Evolutionary conservation across 2,329 filamentous ascomycete genomes (phyloP).

Genomic region (Colletotrichum spaethianum): DNA sequence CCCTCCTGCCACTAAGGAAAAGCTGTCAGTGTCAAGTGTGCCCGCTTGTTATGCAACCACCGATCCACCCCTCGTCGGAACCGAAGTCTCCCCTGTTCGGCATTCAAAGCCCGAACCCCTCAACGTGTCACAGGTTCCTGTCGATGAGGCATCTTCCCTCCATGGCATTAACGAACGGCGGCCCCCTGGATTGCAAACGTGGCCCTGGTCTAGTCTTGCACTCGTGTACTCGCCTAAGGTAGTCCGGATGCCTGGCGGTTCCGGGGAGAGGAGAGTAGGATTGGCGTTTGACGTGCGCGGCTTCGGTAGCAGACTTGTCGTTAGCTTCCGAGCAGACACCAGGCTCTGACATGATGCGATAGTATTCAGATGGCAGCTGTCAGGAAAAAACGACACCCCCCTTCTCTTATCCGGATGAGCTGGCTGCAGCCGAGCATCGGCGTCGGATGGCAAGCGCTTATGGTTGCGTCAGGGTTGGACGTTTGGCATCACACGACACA

Average conservation of each 20-base stretch:
- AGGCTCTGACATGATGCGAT: background rate
- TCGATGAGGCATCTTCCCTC: conserved; percentile 27
- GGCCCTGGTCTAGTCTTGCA: background rate
- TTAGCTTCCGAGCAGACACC: background rate
- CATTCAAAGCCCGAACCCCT: conserved; percentile 17
- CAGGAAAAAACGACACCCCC: background rate
- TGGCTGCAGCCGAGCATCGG: background rate
- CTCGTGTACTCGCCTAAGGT: background rate
- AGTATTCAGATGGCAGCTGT: background rate
- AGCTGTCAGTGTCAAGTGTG: conserved; percentile 14
- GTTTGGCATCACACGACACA: background rate
- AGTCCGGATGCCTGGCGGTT: conserved; percentile 11
- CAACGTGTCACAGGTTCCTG: conserved; percentile 26
- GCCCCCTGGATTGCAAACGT: background rate
- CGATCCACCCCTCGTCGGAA: background rate
- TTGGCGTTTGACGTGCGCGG: conserved; percentile 26
- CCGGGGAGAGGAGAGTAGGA: conserved; percentile 16
- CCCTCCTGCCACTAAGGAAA: conserved; percentile 10
- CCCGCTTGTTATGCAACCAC: conserved; percentile 7
- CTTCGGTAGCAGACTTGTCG: conserved; percentile 20
- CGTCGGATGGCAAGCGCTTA: background rate
- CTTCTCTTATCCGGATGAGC: background rate
- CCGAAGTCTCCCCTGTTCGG: conserved; percentile 17
- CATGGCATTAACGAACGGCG: conserved; percentile 25
- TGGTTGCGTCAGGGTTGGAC: background rate